Conservation (phyloP, 768 basidiomycete genomes). For the Tulasnella sp. region DNA sequence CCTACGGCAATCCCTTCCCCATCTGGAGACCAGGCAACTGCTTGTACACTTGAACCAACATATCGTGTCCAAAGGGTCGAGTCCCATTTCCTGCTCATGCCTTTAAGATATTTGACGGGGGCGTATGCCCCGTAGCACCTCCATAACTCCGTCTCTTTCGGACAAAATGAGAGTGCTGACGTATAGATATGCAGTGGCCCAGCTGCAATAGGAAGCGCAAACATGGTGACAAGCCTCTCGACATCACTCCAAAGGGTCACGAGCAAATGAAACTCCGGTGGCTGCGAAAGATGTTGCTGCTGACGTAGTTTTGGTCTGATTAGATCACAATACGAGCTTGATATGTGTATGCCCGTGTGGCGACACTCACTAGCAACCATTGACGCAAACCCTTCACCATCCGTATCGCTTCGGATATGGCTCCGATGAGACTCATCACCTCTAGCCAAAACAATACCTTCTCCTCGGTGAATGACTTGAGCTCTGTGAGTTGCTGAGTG, state of each 20-base stretch:
- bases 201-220: neutral
- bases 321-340: neutral
- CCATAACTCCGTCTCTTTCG: neutral
- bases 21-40: neutral
- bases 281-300: neutral
- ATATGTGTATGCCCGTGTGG: too few species aligned
- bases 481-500: neutral
- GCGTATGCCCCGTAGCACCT: neutral
- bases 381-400: too few species aligned
- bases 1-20: too few species aligned
- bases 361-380: neutral
- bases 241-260: neutral
- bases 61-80: neutral
- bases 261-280: neutral
- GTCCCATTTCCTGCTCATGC: neutral
- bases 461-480: neutral
- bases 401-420: too few species aligned
- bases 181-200: neutral
- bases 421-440: too few species aligned
- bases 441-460: neutral
- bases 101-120: neutral
- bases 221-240: neutral
- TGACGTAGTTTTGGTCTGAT: neutral
- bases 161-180: neutral
- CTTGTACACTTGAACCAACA: neutral